A percentile compares a stretch with the other conserved stretches of the same genome.
phyloP scores from a whole-genome alignment of 768 basidiomycete genomes.

The Myochromella boudieri region DNA sequence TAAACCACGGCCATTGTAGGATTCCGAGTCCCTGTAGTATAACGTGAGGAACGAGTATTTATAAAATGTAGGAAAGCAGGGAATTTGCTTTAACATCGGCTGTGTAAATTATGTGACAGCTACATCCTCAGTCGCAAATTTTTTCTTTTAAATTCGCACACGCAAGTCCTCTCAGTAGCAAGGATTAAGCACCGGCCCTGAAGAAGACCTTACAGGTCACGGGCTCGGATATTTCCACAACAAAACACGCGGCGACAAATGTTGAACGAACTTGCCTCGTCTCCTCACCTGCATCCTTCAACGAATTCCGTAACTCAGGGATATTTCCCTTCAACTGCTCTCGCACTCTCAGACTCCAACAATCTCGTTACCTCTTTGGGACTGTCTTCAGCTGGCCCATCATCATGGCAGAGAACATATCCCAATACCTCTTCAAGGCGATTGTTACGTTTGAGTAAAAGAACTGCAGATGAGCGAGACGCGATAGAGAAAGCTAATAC shows the following conservation, averaged over 20 bases:
- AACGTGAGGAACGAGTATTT: too few species aligned
- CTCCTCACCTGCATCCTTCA: slow-evolving; percentile 29
- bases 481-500: slow-evolving; percentile 44
- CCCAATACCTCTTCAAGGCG: slow-evolving; percentile 21
- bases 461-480: slow-evolving; percentile 52
- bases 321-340: slow-evolving; percentile 15
- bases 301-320: slow-evolving; percentile 20
- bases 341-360: slow-evolving; percentile 22
- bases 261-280: slow-evolving; percentile 38
- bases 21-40: too few species aligned
- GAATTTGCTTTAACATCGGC: too few species aligned
- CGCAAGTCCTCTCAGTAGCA: too few species aligned
- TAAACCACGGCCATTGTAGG: too few species aligned
- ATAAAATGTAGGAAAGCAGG: too few species aligned
- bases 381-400: slow-evolving; percentile 26
- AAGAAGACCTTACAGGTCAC: slow-evolving; percentile 33
- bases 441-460: slow-evolving; percentile 30
- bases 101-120: too few species aligned
- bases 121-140: too few species aligned
- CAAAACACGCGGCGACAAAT: slow-evolving; percentile 42
- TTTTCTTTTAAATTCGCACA: too few species aligned
- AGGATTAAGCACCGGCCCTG: too few species aligned
- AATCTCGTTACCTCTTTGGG: slow-evolving; percentile 22
- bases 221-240: slow-evolving; percentile 33
- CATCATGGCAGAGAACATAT: slow-evolving; percentile 26